These are phyloP conservation scores for Luvunga scandens DNA, from an alignment of 345 rosid species.

Conservation along the genomic window DNA sequence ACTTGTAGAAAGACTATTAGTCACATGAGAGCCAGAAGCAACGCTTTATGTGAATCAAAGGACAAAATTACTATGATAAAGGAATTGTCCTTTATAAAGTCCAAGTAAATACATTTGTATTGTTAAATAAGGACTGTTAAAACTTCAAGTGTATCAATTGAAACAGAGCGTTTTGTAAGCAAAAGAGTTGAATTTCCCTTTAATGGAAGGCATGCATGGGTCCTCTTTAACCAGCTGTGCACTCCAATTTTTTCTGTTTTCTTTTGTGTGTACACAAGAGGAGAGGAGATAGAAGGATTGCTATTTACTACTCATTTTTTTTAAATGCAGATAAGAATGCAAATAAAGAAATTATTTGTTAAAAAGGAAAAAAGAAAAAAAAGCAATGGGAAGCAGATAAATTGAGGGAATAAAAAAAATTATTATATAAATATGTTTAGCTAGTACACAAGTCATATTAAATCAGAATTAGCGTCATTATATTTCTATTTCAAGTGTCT, in stretches of 20 bases:
- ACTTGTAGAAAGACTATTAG: slow-evolving; percentile 11
- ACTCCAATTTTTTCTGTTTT: slow-evolving; percentile 5
- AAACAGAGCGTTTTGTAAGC: neutral
- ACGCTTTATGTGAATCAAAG: slow-evolving; percentile 6
- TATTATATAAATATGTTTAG: neutral
- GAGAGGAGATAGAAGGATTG: neutral
- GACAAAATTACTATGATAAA: neutral
- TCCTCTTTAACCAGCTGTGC: neutral
- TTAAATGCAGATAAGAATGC: neutral
- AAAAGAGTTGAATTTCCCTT: slow-evolving; percentile 9
- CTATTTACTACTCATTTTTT: neutral
- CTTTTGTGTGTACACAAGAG: neutral
- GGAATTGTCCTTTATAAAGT: neutral
- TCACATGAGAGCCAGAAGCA: slow-evolving; percentile 20
- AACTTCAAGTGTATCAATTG: too few species aligned
- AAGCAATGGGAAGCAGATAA: neutral
- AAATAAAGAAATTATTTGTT: neutral
- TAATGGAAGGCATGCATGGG: neutral
- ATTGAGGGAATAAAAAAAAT: too few species aligned
- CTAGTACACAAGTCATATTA: neutral
- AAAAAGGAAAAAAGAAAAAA: too few species aligned
- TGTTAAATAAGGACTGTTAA: neutral
- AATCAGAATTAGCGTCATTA: neutral
- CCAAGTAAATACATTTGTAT: neutral
- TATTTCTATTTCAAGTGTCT: neutral